Conservation (phyloP, 2,329 filamentous ascomycete species). For the Paramyrothecium sp. region DNA sequence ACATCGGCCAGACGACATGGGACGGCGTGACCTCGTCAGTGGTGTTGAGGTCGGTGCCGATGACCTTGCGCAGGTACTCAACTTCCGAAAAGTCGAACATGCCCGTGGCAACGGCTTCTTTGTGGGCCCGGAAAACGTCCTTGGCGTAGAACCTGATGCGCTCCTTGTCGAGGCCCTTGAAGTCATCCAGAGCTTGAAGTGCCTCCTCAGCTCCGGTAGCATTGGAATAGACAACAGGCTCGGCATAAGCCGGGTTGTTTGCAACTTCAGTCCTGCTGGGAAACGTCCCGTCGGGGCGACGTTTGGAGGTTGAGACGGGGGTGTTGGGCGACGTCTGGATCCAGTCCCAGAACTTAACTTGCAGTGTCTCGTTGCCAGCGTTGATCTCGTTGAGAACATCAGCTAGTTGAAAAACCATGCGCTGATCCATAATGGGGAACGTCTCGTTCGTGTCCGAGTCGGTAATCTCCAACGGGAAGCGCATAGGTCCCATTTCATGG, state of each 20-base stretch:
- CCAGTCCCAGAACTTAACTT: constrained; percentile 40
- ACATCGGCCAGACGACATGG: constrained; percentile 20
- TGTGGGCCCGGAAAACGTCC: constrained; percentile 28
- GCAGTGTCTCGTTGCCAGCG: constrained; percentile 21
- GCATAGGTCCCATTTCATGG: constrained; percentile 42
- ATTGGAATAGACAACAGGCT: constrained; percentile 17
- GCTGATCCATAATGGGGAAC: constrained; percentile 38
- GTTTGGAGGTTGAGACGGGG: constrained; percentile 16
- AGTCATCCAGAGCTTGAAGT: constrained; percentile 18
- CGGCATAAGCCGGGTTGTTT: constrained; percentile 13
- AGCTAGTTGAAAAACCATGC: constrained; percentile 40
- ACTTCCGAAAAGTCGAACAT: constrained; percentile 28
- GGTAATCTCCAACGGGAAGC: constrained; percentile 37
- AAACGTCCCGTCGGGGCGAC: constrained; percentile 25
- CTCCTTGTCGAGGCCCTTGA: constrained; percentile 19
- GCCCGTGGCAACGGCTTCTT: constrained; percentile 23
- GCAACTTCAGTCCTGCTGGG: constrained; percentile 20
- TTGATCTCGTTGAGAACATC: constrained; percentile 39
- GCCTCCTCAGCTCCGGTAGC: constrained; percentile 20
- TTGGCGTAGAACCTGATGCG: constrained; percentile 17
- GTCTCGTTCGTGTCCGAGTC: constrained; percentile 39
- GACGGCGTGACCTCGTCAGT: constrained; percentile 31
- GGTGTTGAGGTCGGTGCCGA: constrained; percentile 31
- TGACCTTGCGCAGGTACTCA: constrained; percentile 27
- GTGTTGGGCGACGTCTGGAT: constrained; percentile 34